Evolutionary conservation across 2,329 filamentous ascomycete genomes (phyloP), one percentile per base, ranked within the genome.

Genomic region (Colletotrichum sp.): DNA sequence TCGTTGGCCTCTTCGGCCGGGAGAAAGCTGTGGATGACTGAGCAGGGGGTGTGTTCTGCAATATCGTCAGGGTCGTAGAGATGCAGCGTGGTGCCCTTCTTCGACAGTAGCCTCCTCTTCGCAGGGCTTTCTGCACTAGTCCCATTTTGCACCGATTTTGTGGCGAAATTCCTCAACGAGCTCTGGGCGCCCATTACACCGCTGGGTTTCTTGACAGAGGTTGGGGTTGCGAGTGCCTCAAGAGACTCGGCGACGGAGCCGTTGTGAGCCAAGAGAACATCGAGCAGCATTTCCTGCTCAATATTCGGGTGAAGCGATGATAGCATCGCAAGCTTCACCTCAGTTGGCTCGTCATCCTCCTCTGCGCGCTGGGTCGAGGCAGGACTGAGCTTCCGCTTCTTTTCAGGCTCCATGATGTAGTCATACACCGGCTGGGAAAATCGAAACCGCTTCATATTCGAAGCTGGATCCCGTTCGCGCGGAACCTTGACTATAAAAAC

Each of bases 11-110:
- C 89, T 3, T 93, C 87, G 0, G 88, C 34, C 0, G 95, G 92
- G 1, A 99, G 88, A 79, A 98, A 98, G 81, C 98, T 97, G 84
- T 98, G 96, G 71, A 98, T 92, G 78, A 98, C 94, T 13, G 95
- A 96, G 85, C 96, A 98, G 2, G 97, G 96, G 0, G 96, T 98
- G 81, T 98, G 91, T 28, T 91, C 89, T 65, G 95, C 94, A 61
- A 98, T 91, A 79, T 98, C 96, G 52, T 92, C 88, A 0, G 96
- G 94, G 57, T 94, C 92, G 83, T 94, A 98, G 0, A 98, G 88
- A 81, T 96, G 94, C 3, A 98, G 85, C 0, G 96, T 98, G 79
- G 92, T 91, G 15, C 96, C 96, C 82, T 94, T 98, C 80, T 91
- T 94, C 1, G 94, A 93, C 75, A 94, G 85, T 1, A 90, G 78